These are phyloP conservation scores for Chrysosphaeria jannelii DNA, from an alignment of 2,329 filamentous ascomycete species.

Conservation along the genomic window DNA sequence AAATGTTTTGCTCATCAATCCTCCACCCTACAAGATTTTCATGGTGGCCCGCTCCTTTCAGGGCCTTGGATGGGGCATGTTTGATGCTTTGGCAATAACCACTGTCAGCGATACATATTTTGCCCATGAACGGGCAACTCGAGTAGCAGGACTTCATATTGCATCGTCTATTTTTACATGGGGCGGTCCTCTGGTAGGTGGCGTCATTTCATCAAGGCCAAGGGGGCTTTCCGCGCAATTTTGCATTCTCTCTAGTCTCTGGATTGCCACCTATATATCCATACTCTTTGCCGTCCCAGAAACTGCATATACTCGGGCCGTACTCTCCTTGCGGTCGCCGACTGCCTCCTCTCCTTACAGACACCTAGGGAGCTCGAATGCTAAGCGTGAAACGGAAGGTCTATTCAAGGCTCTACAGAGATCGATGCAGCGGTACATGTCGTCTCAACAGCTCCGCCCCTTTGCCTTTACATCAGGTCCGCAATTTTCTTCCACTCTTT, in stretches of 20 bases:
- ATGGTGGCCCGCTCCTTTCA: conserved; percentile 19
- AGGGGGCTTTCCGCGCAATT: conserved; percentile 3
- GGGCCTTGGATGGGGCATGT: conserved; percentile 26
- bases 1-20: conserved; percentile 15
- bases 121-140: conserved; percentile 19
- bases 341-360: no score
- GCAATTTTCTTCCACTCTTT: conserved; percentile 3
- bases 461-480: neutral
- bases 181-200: conserved; percentile 22
- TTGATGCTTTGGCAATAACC: conserved; percentile 20
- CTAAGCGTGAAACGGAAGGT: no score
- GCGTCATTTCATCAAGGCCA: conserved; percentile 10
- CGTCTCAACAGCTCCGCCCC: neutral
- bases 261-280: no score
- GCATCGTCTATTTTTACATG: conserved; percentile 17
- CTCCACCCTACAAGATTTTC: conserved; percentile 11
- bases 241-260: neutral
- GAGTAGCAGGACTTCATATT: conserved; percentile 15
- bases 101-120: conserved; percentile 27
- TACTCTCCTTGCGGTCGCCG: no score
- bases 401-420: no score
- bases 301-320: no score
- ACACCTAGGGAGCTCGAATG: no score
- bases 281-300: no score
- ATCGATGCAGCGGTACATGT: conserved; percentile 7